Evolutionary conservation across 495 filamentous ascomycete genomes (phyloP).

Genomic region (Daldinia bambusicola): DNA sequence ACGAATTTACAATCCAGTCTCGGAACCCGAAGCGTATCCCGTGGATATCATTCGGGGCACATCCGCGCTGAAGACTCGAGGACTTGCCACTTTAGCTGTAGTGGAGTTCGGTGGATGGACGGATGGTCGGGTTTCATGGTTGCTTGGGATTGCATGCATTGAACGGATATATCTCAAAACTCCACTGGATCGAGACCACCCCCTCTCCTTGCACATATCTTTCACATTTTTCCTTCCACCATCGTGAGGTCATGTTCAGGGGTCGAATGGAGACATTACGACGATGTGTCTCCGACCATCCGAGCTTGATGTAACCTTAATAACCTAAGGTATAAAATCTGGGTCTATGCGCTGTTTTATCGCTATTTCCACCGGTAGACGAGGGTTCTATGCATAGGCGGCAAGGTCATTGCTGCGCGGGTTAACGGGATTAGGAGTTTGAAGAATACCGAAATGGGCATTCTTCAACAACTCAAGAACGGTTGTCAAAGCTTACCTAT

Average conservation of each 20-base stretch:
- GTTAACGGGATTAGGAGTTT: neutral
- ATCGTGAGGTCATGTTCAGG: conserved; percentile 19
- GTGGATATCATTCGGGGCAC: conserved; percentile 6
- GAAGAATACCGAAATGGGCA: neutral
- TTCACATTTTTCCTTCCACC: neutral
- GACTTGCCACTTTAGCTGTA: neutral
- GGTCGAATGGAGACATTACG: conserved; percentile 4
- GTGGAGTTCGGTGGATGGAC: conserved; percentile 11
- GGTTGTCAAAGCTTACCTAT: neutral
- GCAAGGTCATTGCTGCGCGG: neutral
- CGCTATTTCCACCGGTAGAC: neutral
- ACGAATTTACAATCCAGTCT: conserved; percentile 4
- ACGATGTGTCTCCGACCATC: conserved; percentile 31
- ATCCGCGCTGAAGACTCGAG: conserved; percentile 8
- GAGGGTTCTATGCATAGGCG: neutral
- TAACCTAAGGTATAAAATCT: conserved; percentile 6
- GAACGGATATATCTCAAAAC: conserved; percentile 11
- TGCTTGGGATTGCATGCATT: neutral
- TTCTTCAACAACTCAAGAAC: neutral
- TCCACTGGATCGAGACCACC: neutral
- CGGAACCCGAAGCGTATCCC: conserved; percentile 1
- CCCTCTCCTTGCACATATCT: neutral
- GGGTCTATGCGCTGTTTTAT: conserved; percentile 2
- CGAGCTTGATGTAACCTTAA: conserved; percentile 25
- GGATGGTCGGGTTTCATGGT: conserved; percentile 27